Base-by-base conservation (phyloP, 2,329 filamentous ascomycete species). In the Pseudogymnoascus sp. region DNA sequence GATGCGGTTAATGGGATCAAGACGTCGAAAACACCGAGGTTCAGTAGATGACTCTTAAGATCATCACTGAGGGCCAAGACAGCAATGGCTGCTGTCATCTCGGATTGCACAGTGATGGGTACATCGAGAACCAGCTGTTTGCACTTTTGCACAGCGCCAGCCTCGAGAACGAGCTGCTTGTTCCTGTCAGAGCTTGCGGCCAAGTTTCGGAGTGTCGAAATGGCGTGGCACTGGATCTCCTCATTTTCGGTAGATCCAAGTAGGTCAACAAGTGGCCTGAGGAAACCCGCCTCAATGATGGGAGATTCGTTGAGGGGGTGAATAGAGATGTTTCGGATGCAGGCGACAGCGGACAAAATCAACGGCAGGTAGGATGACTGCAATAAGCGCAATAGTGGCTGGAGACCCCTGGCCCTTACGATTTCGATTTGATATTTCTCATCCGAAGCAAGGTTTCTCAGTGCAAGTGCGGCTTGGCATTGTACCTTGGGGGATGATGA, bases 71-170 rank as follows among this genome's bases (percentile, higher is more conserved):
- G 78, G 15, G 94, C 94, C 65, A 99, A 81, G 12, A 99, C 94
- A 37, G 94, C 94, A 74, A 99, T 97, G 1, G 94, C 94, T n/a
- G 94, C 94, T 4, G 94, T 99, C 94, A 99, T 99, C 75, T 99
- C 94, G 1, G 92, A 97, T 73, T 99, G 94, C 2, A 99, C 94
- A 38, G 90, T 93, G 57, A 97, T 82, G 0, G 94, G 91, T 2
- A 97, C 94, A 61, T 95, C 88, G 15, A 99, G 80, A 22, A 99
- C 92, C 59, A 99, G 81, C 71, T 97, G 91, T 76, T 97, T 97
- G 85, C 94, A 99, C 74, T 97, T 97, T 72, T 97, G 91, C 38
- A 99, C 94, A 1, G 94, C 94, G 22, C 94, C 94, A 35, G 94
- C 94, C 75, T 97, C 91, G 57, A 99, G 78, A 1, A 99, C 94